A percentile compares a stretch with the other conserved stretches of the same genome.
Conservation (phyloP, 495 filamentous ascomycete species). For the Penicillium herquei region DNA sequence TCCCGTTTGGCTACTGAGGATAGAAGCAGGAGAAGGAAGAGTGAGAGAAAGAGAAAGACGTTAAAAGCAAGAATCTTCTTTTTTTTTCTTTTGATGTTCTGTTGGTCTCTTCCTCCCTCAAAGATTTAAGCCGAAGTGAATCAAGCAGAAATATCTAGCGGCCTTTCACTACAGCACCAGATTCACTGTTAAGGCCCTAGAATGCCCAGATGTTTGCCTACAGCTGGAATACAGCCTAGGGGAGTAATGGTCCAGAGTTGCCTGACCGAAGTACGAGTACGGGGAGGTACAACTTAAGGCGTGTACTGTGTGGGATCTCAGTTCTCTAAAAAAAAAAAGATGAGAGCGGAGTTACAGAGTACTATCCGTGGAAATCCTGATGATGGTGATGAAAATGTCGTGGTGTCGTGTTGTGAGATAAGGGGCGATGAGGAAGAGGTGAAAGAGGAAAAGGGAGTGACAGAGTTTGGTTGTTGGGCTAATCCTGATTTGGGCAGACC, state of each 20-base stretch:
- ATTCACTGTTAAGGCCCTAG: conserved; percentile 28
- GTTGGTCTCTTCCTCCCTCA: background rate
- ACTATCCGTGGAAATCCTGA: conserved; percentile 15
- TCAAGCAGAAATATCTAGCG: conserved; percentile 18
- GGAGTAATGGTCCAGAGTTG: conserved; percentile 19
- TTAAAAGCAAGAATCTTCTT: background rate
- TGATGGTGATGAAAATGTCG: conserved; percentile 12
- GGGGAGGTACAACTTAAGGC: conserved; percentile 33
- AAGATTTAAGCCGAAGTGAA: background rate
- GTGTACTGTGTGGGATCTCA: conserved; percentile 20
- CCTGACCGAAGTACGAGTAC: conserved; percentile 28
- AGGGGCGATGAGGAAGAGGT: conserved; percentile 17
- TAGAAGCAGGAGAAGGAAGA: background rate
- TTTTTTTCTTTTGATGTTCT: background rate
- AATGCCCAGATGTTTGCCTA: conserved; percentile 35
- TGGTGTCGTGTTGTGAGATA: conserved; percentile 8
- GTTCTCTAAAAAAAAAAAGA: conserved; percentile 8
- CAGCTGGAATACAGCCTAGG: conserved; percentile 48
- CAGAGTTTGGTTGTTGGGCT: too few relatives aligned
- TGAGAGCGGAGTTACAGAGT: conserved; percentile 26
- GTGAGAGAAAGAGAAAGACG: background rate
- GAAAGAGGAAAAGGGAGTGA: conserved; percentile 1
- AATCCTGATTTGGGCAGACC: too few relatives aligned
- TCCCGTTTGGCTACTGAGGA: background rate
- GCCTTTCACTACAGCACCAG: conserved; percentile 44